A percentile compares a stretch with the other conserved stretches of the same genome.
These are phyloP conservation scores for Dentipellis sp. DNA, from an alignment of 768 basidiomycete genomes.

Conservation along the genomic window DNA sequence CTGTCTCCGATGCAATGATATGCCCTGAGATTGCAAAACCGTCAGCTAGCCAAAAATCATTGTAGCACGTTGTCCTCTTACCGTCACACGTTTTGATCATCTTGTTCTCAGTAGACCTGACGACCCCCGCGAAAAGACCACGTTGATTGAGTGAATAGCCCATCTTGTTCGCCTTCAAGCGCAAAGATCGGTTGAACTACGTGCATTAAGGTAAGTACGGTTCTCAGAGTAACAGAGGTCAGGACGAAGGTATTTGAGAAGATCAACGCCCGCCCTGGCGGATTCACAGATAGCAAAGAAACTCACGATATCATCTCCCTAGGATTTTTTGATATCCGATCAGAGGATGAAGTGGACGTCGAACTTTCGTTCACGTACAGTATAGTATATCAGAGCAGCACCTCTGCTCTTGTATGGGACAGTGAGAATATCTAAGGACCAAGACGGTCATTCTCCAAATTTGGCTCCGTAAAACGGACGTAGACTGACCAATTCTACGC, in stretches of 20 bases:
- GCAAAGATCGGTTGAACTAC: slow-evolving; percentile 86
- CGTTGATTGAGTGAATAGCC: slow-evolving; percentile 86
- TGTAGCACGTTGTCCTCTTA: slow-evolving; percentile 17
- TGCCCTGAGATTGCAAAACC: slow-evolving; percentile 32
- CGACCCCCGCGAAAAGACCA: slow-evolving; percentile 65
- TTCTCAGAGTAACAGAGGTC: slow-evolving; percentile 1
- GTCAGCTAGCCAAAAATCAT: neutral
- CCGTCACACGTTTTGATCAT: slow-evolving; percentile 54
- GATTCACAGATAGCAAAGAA: neutral
- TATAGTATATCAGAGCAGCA: slow-evolving; percentile 87
- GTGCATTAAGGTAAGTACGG: neutral
- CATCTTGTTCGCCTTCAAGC: slow-evolving; percentile 71
- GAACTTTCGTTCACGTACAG: slow-evolving; percentile 34
- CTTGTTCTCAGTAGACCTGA: slow-evolving; percentile 58
- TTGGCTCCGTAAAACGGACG: neutral
- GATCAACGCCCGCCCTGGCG: no score
- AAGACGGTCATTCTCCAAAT: neutral
- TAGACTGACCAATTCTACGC: slow-evolving; percentile 52
- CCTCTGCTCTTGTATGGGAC: slow-evolving; percentile 75
- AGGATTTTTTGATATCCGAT: neutral
- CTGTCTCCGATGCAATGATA: slow-evolving; percentile 73
- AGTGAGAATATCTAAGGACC: slow-evolving; percentile 58
- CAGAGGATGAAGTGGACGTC: neutral
- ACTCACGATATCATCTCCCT: slow-evolving; percentile 86
- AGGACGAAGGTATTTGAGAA: neutral